Evolutionary conservation across 1,284 basidiomycete genomes (phyloP).

Genomic region (Inonotus obliquus): DNA sequence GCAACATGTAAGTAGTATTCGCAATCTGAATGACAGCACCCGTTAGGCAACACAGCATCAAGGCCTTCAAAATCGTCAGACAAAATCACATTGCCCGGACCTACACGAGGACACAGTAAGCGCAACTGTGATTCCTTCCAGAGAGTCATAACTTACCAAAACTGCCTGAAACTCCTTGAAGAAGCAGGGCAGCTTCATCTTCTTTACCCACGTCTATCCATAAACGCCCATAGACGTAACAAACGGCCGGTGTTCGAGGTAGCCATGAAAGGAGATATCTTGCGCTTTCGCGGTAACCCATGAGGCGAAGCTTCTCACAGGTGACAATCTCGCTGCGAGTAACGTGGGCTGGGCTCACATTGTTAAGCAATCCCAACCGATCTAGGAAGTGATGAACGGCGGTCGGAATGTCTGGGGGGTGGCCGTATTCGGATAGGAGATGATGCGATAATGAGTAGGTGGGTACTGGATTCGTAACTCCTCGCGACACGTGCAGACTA

Average conservation of each 20-base stretch:
- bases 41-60: conserved; percentile 54
- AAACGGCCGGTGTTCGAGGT: conserved; percentile 69
- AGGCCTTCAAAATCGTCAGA: conserved; percentile 63
- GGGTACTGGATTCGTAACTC: conserved; percentile 41
- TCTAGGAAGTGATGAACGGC: conserved; percentile 68
- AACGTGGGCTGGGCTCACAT: conserved; percentile 57
- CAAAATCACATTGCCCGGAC: conserved; percentile 46
- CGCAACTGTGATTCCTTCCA: conserved; percentile 1
- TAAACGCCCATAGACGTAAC: conserved; percentile 69
- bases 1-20: conserved; percentile 76
- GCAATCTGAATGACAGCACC: conserved; percentile 55
- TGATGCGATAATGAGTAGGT: conserved; percentile 70
- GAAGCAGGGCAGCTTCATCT: conserved; percentile 66
- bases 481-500: conserved; percentile 64
- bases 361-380: conserved; percentile 56
- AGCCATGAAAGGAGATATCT: conserved; percentile 68
- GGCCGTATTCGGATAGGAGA: conserved; percentile 51
- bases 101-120: conserved; percentile 31
- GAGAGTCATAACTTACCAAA: conserved; percentile 54
- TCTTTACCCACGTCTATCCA: conserved; percentile 65
- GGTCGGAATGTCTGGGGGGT: conserved; percentile 42
- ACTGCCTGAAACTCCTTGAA: conserved; percentile 74
- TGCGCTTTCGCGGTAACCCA: conserved; percentile 62
- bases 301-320: conserved; percentile 59
- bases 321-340: conserved; percentile 67